Base-by-base conservation (phyloP, 768 basidiomycete genomes). In the Tulasnella calospora region DNA sequence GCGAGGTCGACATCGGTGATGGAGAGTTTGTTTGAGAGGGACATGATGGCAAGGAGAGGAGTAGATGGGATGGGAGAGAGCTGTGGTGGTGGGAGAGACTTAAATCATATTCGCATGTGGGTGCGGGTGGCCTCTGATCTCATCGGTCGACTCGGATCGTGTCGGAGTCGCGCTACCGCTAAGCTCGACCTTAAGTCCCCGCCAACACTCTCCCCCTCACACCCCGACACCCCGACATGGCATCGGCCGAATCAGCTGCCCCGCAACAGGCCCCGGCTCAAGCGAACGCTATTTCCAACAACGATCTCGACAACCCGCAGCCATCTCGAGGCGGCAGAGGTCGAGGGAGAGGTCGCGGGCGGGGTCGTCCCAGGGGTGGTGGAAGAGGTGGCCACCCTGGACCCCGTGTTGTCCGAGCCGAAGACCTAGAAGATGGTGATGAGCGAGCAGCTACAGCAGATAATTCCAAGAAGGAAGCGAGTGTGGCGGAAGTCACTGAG, bases 21-120 rank as follows among this genome's bases (percentile, higher is more conserved):
- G 80, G 93, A 89, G 81, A 99, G 90, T 85, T 98, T 99, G 87
- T 92, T 95, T 35, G 96, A 91, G 84, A 99, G 92, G 79, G 96
- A 98, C 96, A 98, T 92, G 81, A 83, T 89, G 71, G 70, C 7
- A 21, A 21, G 21, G 46, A 19, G 46, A 71, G 78, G 55, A 35
- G 76, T 17, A 23, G 72, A 55, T 38, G 10, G 38, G 38, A n/a
- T n/a, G 55, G 23, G 67, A 71, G 75, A 76, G 61, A 70, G 41
- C 19, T 33, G 72, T 67, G 79, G 57, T 76, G 40, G 47, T 74
- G 75, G 77, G 74, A 75, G 74, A 67, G 61, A 33, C 30, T 67
- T 51, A 51, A 35, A 67, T 67, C 61, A 67, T 67, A 21, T 5
- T 55, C 13, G 30, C 61, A 67, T 41, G 46, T 41, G 46, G 71